Evolutionary conservation across 257 asterid genomes (phyloP), one percentile per base, ranked within the genome.

Genomic region (Galeopsis tetrahit): DNA sequence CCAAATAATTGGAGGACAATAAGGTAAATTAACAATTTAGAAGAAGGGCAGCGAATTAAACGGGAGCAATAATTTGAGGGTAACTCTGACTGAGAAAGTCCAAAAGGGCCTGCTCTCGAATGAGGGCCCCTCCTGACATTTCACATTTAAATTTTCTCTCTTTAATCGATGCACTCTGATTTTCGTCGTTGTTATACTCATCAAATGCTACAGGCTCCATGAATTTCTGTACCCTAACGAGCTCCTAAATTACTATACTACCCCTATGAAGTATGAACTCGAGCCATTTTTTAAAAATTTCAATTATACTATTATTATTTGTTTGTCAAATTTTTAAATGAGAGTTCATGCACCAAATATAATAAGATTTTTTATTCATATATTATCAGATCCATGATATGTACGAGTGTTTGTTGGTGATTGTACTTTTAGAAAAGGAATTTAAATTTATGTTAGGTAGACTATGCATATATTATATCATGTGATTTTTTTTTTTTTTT

Each of bases 61-160:
- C 82, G 85, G 87, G 84, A 74, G 79, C 87, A 84, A 77, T 86
- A 59, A 84, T 82, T 79, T 79, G 80, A 66, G 55, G 10, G 70
- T 68, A 68, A 74, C 63, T 58, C 78, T 79, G 80, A 78, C 75
- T 51, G 51, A 33, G 39, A 68, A 70, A 49, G 43, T 73, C 82
- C 83, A 65, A 55, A 75, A 56, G 14, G 28, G 10, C 78, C 84
- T 72, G 83, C 68, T 83, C 65, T 70, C 77, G 52, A 73, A 79
- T 66, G 78, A 70, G 78, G 80, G 63, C 68, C 81, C 79, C 62
- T 43, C 69, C 78, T 78, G 78, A 79, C 81, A 61, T 58, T 44
- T 57, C 32, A 5, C 64, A 11, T 31, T 68, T 68, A 58, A 70
- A 40, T 61, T 58, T 58, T 49, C 52, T 59, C 62, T 38, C 62